These are phyloP conservation scores for Allium cepa DNA, from an alignment of 106 monocot genomes.

Conservation along the genomic window DNA sequence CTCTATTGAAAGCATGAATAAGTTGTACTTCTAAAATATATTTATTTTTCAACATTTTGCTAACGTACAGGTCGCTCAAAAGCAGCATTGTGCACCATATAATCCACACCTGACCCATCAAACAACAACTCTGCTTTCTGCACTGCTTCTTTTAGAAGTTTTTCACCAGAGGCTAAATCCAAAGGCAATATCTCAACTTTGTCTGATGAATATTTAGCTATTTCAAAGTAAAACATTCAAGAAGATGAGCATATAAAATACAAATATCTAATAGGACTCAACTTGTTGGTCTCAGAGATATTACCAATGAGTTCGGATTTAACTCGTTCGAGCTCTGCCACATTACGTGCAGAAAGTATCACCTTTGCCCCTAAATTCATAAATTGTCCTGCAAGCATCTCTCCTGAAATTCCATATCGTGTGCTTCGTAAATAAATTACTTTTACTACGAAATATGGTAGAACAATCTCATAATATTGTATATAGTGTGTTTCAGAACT, in stretches of 20 bases:
- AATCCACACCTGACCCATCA: constrained; percentile 63
- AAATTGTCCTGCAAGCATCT: constrained; percentile 71
- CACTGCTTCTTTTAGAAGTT: constrained; percentile 61
- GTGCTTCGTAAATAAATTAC: not conserved
- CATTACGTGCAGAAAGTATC: constrained; percentile 85
- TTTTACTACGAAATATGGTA: too few relatives aligned
- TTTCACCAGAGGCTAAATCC: constrained; percentile 73
- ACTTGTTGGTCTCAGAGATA: not conserved
- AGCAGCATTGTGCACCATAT: constrained; percentile 98
- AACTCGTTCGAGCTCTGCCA: constrained; percentile 69
- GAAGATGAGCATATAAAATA: not conserved
- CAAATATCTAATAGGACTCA: not conserved
- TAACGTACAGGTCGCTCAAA: constrained; percentile 79
- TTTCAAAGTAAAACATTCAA: not conserved
- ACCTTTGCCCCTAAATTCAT: constrained; percentile 72
- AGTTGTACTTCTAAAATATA: not conserved
- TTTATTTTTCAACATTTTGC: not conserved
- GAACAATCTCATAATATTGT: too few relatives aligned
- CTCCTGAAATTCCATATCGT: constrained; percentile 33
- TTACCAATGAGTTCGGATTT: constrained; percentile 65
- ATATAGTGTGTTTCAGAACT: too few relatives aligned
- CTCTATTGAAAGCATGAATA: too few relatives aligned
- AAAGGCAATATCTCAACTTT: constrained; percentile 73
- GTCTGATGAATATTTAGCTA: constrained; percentile 46
- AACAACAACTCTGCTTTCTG: constrained; percentile 83